These are phyloP conservation scores for Crassisporium funariophilum DNA, from an alignment of 768 basidiomycete genomes.

Conservation along the genomic window DNA sequence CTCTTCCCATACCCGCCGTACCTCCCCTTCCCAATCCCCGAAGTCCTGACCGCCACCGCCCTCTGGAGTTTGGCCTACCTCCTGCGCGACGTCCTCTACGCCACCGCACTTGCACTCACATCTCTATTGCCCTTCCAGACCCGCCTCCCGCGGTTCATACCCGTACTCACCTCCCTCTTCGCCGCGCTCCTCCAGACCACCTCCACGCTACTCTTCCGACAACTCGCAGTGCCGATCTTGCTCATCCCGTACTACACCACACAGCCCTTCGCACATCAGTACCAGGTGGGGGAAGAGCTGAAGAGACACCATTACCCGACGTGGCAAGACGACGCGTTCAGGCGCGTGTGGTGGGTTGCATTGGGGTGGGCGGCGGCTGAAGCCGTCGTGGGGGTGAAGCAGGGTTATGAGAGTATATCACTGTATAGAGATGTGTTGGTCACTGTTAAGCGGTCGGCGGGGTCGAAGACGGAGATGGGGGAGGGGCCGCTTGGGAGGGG, in stretches of 20 bases:
- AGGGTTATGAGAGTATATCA: conserved; percentile 69
- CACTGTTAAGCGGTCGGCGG: conserved; percentile 28
- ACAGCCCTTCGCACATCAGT: conserved; percentile 19
- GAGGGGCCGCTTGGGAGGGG: neutral
- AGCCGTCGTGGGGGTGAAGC: conserved; percentile 61
- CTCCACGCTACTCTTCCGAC: conserved; percentile 55
- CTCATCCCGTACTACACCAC: conserved; percentile 48
- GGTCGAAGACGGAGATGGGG: neutral
- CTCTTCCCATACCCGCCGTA: conserved; percentile 51
- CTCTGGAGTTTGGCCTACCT: conserved; percentile 64
- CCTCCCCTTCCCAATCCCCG: conserved; percentile 66
- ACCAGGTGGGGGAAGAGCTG: too few relatives aligned
- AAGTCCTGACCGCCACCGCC: conserved; percentile 59
- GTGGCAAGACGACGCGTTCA: conserved; percentile 61
- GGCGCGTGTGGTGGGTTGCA: conserved; percentile 75
- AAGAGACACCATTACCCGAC: conserved; percentile 42
- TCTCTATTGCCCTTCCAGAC: conserved; percentile 26
- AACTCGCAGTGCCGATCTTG: conserved; percentile 54
- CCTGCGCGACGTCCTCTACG: conserved; percentile 50
- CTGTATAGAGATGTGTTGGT: conserved; percentile 74
- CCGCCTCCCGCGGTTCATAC: conserved; percentile 27
- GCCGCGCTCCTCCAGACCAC: conserved; percentile 50
- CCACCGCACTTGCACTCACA: conserved; percentile 27
- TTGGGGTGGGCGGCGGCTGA: conserved; percentile 77
- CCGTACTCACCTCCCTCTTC: conserved; percentile 34